These are phyloP conservation scores for Populus simonii DNA, from an alignment of 345 rosid genomes.

Conservation along the genomic window DNA sequence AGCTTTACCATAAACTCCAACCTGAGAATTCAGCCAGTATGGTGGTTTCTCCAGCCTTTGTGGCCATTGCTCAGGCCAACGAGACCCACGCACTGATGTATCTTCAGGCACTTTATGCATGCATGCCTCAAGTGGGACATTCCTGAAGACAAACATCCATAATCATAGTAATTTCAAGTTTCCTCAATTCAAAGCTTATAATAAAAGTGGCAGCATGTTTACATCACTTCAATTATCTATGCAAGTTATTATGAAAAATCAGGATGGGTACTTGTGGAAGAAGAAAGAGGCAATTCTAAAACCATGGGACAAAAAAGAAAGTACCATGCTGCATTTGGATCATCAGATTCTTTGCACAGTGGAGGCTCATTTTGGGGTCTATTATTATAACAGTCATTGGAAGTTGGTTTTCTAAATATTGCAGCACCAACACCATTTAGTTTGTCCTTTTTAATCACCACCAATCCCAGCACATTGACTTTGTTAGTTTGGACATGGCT, in stretches of 20 bases:
- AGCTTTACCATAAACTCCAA: conserved; percentile 88
- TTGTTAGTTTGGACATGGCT: conserved; percentile 77
- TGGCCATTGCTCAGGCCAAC: conserved; percentile 96
- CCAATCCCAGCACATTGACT: conserved; percentile 88
- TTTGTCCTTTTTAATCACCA: conserved; percentile 64
- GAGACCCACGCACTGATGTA: conserved; percentile 66
- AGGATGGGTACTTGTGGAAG: background rate
- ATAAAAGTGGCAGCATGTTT: background rate
- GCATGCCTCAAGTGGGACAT: conserved; percentile 82
- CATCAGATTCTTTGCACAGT: conserved; percentile 71
- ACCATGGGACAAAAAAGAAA: background rate
- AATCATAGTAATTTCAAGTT: background rate
- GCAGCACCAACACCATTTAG: conserved; percentile 76
- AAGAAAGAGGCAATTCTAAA: background rate
- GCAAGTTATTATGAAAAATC: background rate
- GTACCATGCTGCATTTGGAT: conserved; percentile 93
- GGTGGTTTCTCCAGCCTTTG: conserved; percentile 75
- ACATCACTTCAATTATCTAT: background rate
- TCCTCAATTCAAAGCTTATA: background rate
- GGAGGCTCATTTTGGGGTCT: conserved; percentile 73
- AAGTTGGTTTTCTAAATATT: conserved; percentile 66
- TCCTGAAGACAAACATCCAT: conserved; percentile 47
- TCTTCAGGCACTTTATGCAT: conserved; percentile 75
- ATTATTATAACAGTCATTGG: conserved; percentile 73
- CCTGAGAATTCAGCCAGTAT: conserved; percentile 77